Conservation (phyloP, 805 yeast species). For the Wickerhamiella azymoides region DNA sequence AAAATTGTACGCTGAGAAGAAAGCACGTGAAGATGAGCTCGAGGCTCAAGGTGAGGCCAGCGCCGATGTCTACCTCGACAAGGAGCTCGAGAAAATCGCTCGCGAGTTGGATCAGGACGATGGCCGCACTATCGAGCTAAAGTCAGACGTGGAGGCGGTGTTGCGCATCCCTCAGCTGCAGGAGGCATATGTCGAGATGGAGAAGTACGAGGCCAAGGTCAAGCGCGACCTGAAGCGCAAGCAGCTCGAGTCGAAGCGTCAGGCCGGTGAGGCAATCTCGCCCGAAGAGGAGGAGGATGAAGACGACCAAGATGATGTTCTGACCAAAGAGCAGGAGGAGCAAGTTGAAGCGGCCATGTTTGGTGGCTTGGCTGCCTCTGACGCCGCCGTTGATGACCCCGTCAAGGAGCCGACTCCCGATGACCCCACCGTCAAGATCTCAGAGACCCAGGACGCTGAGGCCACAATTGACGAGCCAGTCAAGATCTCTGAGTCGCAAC, state of each 20-base stretch:
- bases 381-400: constrained; percentile 12
- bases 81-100: constrained; percentile 18
- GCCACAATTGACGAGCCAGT: background rate
- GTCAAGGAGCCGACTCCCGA: constrained; percentile 8
- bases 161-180: constrained; percentile 17
- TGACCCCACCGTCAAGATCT: constrained; percentile 5
- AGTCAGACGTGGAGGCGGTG: constrained; percentile 20
- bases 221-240: background rate
- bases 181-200: constrained; percentile 13
- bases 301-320: background rate
- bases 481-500: background rate
- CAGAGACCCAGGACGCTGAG: constrained; percentile 1
- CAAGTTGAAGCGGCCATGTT: background rate
- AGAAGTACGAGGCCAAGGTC: constrained; percentile 13
- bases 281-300: background rate
- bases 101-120: constrained; percentile 19
- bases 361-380: constrained; percentile 1
- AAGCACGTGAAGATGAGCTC: constrained; percentile 13
- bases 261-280: constrained; percentile 1
- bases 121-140: constrained; percentile 20
- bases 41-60: constrained; percentile 16
- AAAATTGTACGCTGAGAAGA: constrained; percentile 15
- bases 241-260: background rate
- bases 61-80: constrained; percentile 17
- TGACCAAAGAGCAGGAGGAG: background rate